Conservation (phyloP, 495 filamentous ascomycete genomes). For the Penicillium malachiteum region DNA sequence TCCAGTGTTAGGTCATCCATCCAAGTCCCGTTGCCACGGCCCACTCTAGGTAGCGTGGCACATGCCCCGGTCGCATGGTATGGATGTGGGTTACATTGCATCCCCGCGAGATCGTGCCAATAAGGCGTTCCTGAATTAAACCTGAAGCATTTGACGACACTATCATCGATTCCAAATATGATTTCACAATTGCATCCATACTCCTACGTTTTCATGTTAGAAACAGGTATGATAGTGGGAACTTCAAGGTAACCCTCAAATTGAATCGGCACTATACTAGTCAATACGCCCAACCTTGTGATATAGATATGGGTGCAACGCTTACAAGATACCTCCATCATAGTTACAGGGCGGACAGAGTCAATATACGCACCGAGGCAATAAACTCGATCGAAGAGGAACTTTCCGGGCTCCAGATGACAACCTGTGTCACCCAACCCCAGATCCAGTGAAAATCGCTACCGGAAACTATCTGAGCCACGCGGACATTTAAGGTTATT, state of each 20-base stretch:
- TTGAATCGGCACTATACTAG: too few relatives aligned
- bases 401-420: not conserved
- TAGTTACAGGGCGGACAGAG: not conserved
- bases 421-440: not conserved
- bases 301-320: not conserved
- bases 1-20: too few relatives aligned
- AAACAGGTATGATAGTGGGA: too few relatives aligned
- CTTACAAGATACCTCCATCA: too few relatives aligned
- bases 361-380: not conserved
- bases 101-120: not conserved
- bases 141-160: not conserved
- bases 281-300: not conserved
- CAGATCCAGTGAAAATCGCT: not conserved
- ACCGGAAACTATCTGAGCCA: not conserved
- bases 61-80: conserved; percentile 26
- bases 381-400: not conserved
- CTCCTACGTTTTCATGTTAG: too few relatives aligned
- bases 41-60: conserved; percentile 15
- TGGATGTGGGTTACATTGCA: conserved; percentile 18
- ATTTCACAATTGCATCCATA: not conserved
- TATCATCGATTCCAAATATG: too few relatives aligned
- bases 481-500: not conserved
- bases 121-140: conserved; percentile 21
- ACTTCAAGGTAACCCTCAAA: too few relatives aligned
- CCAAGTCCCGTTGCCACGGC: too few relatives aligned